These are phyloP conservation scores for Ascochyta viciae-villosae DNA, from an alignment of 2,329 filamentous ascomycete genomes.

Conservation along the genomic window DNA sequence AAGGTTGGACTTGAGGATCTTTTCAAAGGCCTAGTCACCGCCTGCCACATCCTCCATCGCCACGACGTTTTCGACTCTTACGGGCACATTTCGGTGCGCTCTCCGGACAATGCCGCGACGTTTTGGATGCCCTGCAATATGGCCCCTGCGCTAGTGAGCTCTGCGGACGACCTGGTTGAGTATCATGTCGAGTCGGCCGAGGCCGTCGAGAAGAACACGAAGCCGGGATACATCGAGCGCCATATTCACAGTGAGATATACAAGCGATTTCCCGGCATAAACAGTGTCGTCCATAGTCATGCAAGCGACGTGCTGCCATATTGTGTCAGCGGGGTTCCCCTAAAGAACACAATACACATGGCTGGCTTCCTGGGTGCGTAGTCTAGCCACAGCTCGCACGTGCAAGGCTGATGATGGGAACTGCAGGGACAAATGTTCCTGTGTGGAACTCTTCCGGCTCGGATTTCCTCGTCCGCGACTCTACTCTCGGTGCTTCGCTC, in stretches of 20 bases:
- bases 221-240: conserved; percentile 51
- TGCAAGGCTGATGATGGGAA: not conserved
- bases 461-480: conserved; percentile 45
- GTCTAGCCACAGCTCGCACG: not conserved
- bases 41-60: conserved; percentile 61
- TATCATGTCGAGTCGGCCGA: conserved; percentile 53
- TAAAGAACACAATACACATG: conserved; percentile 51
- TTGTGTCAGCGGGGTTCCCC: conserved; percentile 50
- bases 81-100: conserved; percentile 62
- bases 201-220: conserved; percentile 44
- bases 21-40: conserved; percentile 53
- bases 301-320: conserved; percentile 53
- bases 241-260: conserved; percentile 57
- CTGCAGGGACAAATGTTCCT: conserved; percentile 43
- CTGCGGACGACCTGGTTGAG: conserved; percentile 52
- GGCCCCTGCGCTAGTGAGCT: conserved; percentile 53
- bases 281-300: conserved; percentile 55
- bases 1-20: conserved; percentile 48
- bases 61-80: conserved; percentile 62
- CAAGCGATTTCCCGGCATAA: conserved; percentile 53
- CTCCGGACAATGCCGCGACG: conserved; percentile 55
- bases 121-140: conserved; percentile 57
- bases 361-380: conserved; percentile 52
- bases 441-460: conserved; percentile 46
- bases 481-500: conserved; percentile 44